Base-by-base conservation (phyloP, 2,329 filamentous ascomycete genomes). In the Colletotrichum orbiculare region DNA sequence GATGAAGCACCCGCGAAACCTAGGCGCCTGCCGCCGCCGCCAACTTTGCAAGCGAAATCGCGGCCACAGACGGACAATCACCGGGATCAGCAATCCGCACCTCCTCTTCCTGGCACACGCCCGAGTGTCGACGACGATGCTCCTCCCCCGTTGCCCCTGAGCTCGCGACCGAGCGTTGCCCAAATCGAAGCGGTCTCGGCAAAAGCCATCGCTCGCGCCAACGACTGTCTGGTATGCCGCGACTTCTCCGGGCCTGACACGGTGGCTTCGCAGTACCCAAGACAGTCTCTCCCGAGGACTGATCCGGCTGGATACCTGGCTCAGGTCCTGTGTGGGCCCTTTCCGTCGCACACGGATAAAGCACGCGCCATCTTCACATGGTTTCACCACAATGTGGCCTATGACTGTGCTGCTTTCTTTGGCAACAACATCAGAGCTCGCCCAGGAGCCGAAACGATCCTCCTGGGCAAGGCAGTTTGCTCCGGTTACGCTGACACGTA, bases 341-440 rank as follows among this genome's bases (percentile, higher is more conserved):
- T 98, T 73, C 79, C 88, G 1, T 97, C 93, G 1, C 80, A 82
- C 1, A 97, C 95, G 0, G 95, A 98, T 77, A 97, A 97, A 79
- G 95, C 96, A 2, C 87, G 96, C 35, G 93, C 89, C 2, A 92
- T 99, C 65, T 98, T 98, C 75, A 93, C 92, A 1, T 99, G 96
- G 96, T 88, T 94, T 45, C 95, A 98, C 77, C 90, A 98, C 77
- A 98, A 98, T 71, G 89, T 99, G 63, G 85, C 84, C 50, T 99
- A 98, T 75, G 93, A 98, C 74, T 88, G 89, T 0, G 84, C 87
- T 34, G 86, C 89, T 33, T 97, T 97, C 80, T 96, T 96, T 73
- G 87, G 84, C 61, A 87, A 89, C 41, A 88, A 82, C 50, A 81
- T 97, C 38, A 84, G 88, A 67, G 82, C 85, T 8, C 89, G 88